Percentiles rank a stretch among this genome's conserved stretches.
Conservation (phyloP, 2,329 filamentous ascomycete genomes). For the Pseudocercospora musae region DNA sequence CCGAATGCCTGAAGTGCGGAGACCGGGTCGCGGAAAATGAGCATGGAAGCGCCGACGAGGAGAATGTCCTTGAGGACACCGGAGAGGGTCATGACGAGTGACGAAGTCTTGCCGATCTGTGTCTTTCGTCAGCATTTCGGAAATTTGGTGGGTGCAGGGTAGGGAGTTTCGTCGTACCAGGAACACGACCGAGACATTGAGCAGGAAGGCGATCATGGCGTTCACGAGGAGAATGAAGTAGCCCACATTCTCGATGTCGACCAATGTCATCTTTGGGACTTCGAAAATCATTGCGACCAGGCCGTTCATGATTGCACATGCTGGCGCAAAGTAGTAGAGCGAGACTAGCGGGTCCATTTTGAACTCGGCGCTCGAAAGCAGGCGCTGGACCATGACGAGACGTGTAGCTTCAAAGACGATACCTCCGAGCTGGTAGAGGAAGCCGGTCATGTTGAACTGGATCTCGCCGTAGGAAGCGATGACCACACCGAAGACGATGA, state of each 20-base stretch:
- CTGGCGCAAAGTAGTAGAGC: conserved; percentile 84
- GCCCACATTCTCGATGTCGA: conserved; percentile 70
- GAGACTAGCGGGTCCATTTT: conserved; percentile 91
- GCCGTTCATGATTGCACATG: conserved; percentile 79
- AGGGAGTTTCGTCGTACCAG: conserved; percentile 58
- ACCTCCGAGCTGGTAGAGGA: conserved; percentile 74
- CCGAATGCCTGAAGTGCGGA: conserved; percentile 76
- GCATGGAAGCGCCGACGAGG: conserved; percentile 73
- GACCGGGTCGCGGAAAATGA: conserved; percentile 76
- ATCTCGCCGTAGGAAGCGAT: conserved; percentile 96
- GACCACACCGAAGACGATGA: conserved; percentile 91
- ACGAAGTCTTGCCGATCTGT: conserved; percentile 83
- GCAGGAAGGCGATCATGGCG: conserved; percentile 72
- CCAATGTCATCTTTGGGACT: conserved; percentile 65
- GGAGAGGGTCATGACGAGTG: conserved; percentile 79
- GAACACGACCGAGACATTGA: conserved; percentile 84
- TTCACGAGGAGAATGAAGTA: conserved; percentile 70
- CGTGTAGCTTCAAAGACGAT: conserved; percentile 79
- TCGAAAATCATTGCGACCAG: conserved; percentile 71
- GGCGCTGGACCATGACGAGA: conserved; percentile 78
- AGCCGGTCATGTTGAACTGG: conserved; percentile 78
- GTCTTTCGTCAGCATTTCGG: background rate
- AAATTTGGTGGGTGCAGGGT: background rate
- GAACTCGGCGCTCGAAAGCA: conserved; percentile 78
- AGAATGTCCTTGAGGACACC: conserved; percentile 87